Conservation (phyloP, 139 green algal genomes). For the Closterium sp. region DNA sequence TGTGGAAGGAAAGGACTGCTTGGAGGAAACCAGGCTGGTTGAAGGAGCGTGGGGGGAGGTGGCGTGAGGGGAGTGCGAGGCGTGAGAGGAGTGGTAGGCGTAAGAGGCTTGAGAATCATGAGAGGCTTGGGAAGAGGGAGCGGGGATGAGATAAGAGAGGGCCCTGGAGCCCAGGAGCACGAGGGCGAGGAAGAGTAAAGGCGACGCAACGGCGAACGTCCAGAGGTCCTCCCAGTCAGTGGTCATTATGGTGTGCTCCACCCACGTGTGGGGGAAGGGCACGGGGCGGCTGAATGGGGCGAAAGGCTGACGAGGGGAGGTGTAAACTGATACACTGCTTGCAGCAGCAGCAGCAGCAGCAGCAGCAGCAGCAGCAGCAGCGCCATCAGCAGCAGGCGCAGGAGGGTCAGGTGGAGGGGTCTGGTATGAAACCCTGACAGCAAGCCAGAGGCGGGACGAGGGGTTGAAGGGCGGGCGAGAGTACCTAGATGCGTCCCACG, state of each 20-base stretch:
- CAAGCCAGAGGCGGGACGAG: neutral
- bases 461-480: neutral
- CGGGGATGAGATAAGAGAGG: neutral
- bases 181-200: neutral
- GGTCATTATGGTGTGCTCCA: slow-evolving; percentile 19
- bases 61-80: neutral
- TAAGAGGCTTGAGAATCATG: neutral
- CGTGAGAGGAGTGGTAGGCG: neutral
- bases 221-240: slow-evolving; percentile 24
- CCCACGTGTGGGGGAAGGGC: slow-evolving; percentile 6
- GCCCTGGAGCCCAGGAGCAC: neutral
- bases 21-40: neutral
- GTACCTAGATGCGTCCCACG: neutral
- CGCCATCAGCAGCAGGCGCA: neutral
- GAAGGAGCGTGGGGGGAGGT: neutral
- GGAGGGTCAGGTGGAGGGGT: neutral
- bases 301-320: neutral
- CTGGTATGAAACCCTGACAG: neutral
- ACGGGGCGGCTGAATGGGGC: neutral
- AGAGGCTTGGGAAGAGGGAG: neutral
- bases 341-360: neutral
- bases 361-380: neutral
- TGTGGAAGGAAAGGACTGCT: neutral
- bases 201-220: neutral
- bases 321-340: neutral